These are phyloP conservation scores for Medicago truncatula DNA, from an alignment of 306 rosid species.

Conservation along the genomic window MtrunA17r5.0-ANR NC_053046.1:13117501-13118000, in stretches of 20 bases:
- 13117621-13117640: conserved; percentile 98
- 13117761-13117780: neutral
- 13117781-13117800: neutral
- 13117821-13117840: conserved; percentile 2
- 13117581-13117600: conserved; percentile 8
- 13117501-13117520: too few relatives aligned
- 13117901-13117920: conserved; percentile 90
- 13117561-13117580: neutral
- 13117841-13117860: conserved; percentile 44
- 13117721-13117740: conserved; percentile 36
- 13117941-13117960: too few relatives aligned
- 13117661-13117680: conserved; percentile 99
- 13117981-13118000: too few relatives aligned
- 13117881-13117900: conserved; percentile 96
- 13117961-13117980: too few relatives aligned
- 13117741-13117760: neutral
- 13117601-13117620: conserved; percentile 60
- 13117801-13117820: conserved; percentile 1
- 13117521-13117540: neutral
- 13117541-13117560: neutral
- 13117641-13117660: conserved; percentile 98
- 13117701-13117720: conserved; percentile 98
- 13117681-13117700: conserved; percentile 98
- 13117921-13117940: conserved; percentile 99
- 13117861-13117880: conserved; percentile 94